Base-by-base conservation (phyloP, 106 monocot genomes). In the Acorus calamus region DNA sequence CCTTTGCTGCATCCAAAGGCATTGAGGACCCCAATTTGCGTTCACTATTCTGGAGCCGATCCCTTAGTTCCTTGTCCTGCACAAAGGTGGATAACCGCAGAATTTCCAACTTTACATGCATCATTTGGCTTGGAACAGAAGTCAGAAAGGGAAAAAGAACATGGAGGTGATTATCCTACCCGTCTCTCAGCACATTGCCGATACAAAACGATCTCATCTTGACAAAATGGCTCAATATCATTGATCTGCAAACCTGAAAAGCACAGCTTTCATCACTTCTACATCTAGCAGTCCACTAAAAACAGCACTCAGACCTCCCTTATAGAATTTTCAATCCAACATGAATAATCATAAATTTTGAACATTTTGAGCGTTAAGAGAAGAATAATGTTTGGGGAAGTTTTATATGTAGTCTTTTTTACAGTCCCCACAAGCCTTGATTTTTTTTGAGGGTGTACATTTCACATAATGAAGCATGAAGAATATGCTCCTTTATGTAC, bases 201-300 rank as follows among this genome's bases (percentile, higher is more conserved):
- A 60, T 98, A 98, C 66, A 98, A 53, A 3, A 87, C 92, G 71
- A 98, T 88, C 69, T 98, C 98, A 83, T 98, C 98, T 80, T 92
- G 98, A 75, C 98, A 98, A 78, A 98, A 98, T 44, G 98, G 88
- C 54, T 98, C 98, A 28, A 86, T 85, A 59, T 91, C 98, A 81
- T 98, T 92, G 50, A 98, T 91, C 69, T 91, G 98, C 62, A 98
- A 60, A 71, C 91, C 98, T 98, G 71, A 48, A 62, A 49, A n/a
- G 73, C 14, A n/a, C 50, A 9, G 42, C 4, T 14, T 47, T 12
- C 42, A 43, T 63, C 0, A 47, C 11, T 51, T 64, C 7, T 13
- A 3, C 45, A 10, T 53, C 3, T 7, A 42, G 9, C 11, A 52
- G 12, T 59, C 2, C 66, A 64, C 4, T 11, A 46, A 44, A 28